Evolutionary conservation across 2,329 filamentous ascomycete genomes (phyloP), one percentile per base, ranked within the genome.

Genomic region (Penicillium sp.): DNA sequence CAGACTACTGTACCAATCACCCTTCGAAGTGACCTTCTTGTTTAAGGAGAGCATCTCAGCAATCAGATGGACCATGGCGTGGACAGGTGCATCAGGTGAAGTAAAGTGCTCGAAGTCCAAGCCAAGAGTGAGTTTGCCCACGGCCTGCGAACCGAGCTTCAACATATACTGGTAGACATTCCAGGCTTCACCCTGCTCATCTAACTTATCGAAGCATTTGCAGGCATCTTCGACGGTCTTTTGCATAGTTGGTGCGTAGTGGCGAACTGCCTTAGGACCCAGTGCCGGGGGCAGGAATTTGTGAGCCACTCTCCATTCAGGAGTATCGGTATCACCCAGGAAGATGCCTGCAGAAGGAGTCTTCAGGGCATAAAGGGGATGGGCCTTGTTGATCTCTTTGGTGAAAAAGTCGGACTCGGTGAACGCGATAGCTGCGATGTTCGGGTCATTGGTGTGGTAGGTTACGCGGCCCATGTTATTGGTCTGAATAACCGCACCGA

Each of bases 211-310:
- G 46, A 79, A 78, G 1, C 79, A 72, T 5, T 71, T 73, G 64
- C 81, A 85, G 0, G 81, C 69, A 18, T 79, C 72, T 59, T 84
- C 78, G 2, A 83, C 76, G 0, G 79, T 80, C 45, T 75, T 67
- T 59, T 85, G 82, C 82, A 87, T 86, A 0, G 76, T 78, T 0
- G 84, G 82, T 0, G 82, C 78, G 57, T 87, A 86, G 61, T 63
- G 61, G 7, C 59, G 59, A 13, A 63, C 55, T 57, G 24, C 24
- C 24, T 26, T 26, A 26, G 24, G 24, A 26, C 24, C 59, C 10
- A 63, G 49, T 4, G 61, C 55, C 20, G 61, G 59, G 1, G 61
- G 61, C 2, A 63, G 45, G 68, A 86, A 87, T 66, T 87, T 87
- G 74, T 87, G 85, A 0, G 80, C 78, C 0, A 78, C 52, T 43